Base-by-base conservation (phyloP, 305 asterid species). In the Fraxinus sp. region DNA sequence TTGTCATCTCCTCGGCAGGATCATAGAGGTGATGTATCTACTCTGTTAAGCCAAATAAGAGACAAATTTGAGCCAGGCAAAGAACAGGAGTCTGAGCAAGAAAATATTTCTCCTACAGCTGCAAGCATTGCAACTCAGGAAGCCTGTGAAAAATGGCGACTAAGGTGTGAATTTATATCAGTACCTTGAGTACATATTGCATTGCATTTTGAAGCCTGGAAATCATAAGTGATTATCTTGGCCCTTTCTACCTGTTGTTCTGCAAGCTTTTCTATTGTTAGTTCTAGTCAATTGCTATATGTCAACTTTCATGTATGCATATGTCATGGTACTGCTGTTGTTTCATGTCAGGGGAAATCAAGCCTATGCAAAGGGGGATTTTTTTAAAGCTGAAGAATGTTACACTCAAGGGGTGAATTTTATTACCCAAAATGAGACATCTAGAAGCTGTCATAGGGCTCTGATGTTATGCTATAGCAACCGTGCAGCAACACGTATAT, bases 401-500 rank as follows among this genome's bases (percentile, higher is more conserved):
- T 96, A 96, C 85, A 90, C 98, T 78, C 90, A 87, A 76, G 99
- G 99, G 86, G 84, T 94, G 85, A 89, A 89, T 85, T 91, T 92
- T 84, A 88, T 94, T 77, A 86, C 98, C 77, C 88, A 90, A 87
- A 84, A 57, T 35, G 98, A 92, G 88, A 77, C 93, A 76, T 95
- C 97, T 79, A 90, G 90, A 86, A 91, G 94, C 89, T 89, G 93
- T 85, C 92, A 87, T 32, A 91, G 92, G 88, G 97, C 96, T 87
- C 85, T 93, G 70, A 90, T 91, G 98, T 86, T 96, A 88, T 96
- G 98, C 88, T 92, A 90, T 86, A 96, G 99, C 90, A 96, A 96
- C 86, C 99, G 98, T 74, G 99, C 99, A 30, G 99, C 99, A 32
- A 90, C 98, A 32, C 94, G 94, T n/a, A 93, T 95, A 92, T 90